Percentiles rank a stretch among this genome's conserved stretches.
Conservation (phyloP, 768 basidiomycete genomes). For the Russula ochroleuca region DNA sequence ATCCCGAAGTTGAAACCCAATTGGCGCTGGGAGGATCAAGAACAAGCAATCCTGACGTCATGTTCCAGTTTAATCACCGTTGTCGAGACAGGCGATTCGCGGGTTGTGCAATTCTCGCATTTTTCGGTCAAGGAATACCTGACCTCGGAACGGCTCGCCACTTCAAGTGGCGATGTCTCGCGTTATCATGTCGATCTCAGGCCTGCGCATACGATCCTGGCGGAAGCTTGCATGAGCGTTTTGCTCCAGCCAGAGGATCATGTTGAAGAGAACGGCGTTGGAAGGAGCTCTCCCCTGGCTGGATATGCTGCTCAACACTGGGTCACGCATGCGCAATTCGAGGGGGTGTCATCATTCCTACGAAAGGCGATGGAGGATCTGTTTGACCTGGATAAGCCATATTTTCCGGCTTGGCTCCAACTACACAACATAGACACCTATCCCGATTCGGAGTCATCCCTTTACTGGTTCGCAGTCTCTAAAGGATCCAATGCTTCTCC, state of each 20-base stretch:
- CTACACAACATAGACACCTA: background rate
- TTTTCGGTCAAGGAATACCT: constrained; percentile 7
- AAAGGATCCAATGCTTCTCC: background rate
- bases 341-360: background rate
- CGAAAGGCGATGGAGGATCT: background rate
- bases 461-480: background rate
- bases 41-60: background rate
- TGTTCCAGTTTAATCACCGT: constrained; percentile 3
- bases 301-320: constrained; percentile 2
- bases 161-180: background rate
- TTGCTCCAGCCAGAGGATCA: background rate
- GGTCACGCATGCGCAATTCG: background rate
- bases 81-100: background rate
- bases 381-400: background rate
- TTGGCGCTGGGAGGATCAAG: constrained; percentile 1
- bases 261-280: too few species aligned
- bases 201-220: background rate
- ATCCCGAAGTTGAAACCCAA: background rate
- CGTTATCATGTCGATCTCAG: constrained; percentile 6
- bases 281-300: background rate
- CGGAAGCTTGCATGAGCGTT: background rate
- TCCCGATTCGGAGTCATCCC: background rate
- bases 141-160: background rate
- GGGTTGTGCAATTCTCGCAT: constrained; percentile 4
- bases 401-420: background rate